Evolutionary conservation across 1,284 basidiomycete genomes (phyloP).

Genomic region (Leccinum insigne): DNA sequence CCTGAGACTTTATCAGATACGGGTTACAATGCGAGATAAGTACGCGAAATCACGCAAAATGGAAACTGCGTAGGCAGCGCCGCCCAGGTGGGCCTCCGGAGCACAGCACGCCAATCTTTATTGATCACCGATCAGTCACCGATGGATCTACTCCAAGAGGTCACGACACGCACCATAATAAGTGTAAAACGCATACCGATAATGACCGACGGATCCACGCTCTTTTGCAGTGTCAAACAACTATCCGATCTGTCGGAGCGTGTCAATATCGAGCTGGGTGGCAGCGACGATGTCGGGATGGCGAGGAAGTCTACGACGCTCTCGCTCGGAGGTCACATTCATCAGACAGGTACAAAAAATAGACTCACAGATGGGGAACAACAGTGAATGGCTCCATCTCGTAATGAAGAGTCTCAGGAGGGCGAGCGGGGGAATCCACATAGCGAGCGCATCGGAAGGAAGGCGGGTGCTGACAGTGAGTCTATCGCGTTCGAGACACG

Average conservation of each 20-base stretch:
- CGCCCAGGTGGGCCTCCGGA: constrained; percentile 66
- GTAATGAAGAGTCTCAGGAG: constrained; percentile 84
- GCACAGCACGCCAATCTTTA: constrained; percentile 37
- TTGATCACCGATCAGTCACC: background rate
- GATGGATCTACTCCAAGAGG: background rate
- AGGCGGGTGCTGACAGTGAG: constrained; percentile 39
- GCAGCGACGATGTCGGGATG: constrained; percentile 75
- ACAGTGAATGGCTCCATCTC: constrained; percentile 83
- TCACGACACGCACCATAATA: constrained; percentile 58
- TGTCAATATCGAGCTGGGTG: constrained; percentile 60
- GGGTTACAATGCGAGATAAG: background rate
- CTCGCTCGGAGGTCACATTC: background rate
- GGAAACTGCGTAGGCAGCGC: constrained; percentile 85
- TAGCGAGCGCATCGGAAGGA: constrained; percentile 73
- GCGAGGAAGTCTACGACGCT: constrained; percentile 71
- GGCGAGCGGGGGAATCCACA: constrained; percentile 78
- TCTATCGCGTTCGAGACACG: constrained; percentile 36
- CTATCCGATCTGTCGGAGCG: constrained; percentile 76
- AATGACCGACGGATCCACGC: constrained; percentile 55
- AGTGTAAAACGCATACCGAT: constrained; percentile 79
- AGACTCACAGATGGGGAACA: constrained; percentile 85
- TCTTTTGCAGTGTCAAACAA: constrained; percentile 73
- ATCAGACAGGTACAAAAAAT: background rate
- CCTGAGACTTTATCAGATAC: constrained; percentile 34
- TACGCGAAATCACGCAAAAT: constrained; percentile 42